Percentiles rank a stretch among this genome's conserved stretches.
Conservation (phyloP, 2,329 filamentous ascomycete genomes). For the Raffaelea arxii region DNA sequence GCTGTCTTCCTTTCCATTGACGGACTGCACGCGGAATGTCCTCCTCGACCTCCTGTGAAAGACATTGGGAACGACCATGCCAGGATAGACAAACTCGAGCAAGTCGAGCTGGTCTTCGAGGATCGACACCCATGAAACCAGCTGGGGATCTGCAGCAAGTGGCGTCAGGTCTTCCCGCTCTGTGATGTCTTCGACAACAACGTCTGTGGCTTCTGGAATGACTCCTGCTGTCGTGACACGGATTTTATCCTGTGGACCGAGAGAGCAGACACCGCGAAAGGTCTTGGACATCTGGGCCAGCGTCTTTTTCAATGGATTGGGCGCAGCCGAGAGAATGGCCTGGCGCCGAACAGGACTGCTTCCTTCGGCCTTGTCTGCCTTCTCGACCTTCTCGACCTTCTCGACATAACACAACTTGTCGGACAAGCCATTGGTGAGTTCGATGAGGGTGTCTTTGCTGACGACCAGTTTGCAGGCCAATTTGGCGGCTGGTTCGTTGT, state of each 20-base stretch:
- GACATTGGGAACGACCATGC: slow-evolving; percentile 59
- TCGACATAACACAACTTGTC: slow-evolving; percentile 13
- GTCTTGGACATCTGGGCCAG: slow-evolving; percentile 55
- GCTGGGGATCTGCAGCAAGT: slow-evolving; percentile 17
- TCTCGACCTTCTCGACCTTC: too few species aligned
- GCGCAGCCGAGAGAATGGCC: slow-evolving; percentile 9
- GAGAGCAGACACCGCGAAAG: slow-evolving; percentile 61
- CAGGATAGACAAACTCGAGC: slow-evolving; percentile 60
- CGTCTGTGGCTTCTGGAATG: slow-evolving; percentile 43
- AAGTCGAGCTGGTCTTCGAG: slow-evolving; percentile 21
- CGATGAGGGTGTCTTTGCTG: slow-evolving; percentile 13
- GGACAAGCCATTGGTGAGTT: slow-evolving; percentile 12
- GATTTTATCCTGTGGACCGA: slow-evolving; percentile 61
- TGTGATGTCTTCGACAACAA: slow-evolving; percentile 53
- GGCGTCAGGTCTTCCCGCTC: slow-evolving; percentile 17
- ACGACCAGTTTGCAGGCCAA: slow-evolving; percentile 8
- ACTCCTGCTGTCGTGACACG: slow-evolving; percentile 38
- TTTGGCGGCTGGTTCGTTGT: slow-evolving; percentile 9
- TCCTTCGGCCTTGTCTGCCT: not conserved
- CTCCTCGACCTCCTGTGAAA: slow-evolving; percentile 45
- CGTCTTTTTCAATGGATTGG: slow-evolving; percentile 15
- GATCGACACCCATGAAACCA: slow-evolving; percentile 25
- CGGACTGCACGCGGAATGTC: slow-evolving; percentile 47
- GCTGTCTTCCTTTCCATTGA: slow-evolving; percentile 39
- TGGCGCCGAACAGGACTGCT: slow-evolving; percentile 6